Base-by-base conservation (phyloP, 1,139 yeast genomes). In the Suhomyces terraborum region DNA sequence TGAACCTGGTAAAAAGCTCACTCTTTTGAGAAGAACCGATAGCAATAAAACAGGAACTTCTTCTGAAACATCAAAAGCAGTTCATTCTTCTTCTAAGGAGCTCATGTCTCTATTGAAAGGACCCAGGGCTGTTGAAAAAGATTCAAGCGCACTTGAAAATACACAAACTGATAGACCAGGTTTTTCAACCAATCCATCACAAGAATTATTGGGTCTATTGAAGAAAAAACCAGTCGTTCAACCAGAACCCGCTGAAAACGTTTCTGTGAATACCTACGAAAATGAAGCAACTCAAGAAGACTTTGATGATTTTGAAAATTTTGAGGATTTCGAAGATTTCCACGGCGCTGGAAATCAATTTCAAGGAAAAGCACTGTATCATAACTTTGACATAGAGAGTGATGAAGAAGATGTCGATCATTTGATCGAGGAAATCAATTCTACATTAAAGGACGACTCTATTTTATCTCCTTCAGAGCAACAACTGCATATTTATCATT, bases 311-410 rank as follows among this genome's bases (percentile, higher is more conserved):
- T 55, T 53, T 24, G 62, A 60, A 35, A 50, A 55, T 30, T 66
- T 66, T 41, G 74, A 69, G 27, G 66, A 68, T 42, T 69, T 69
- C 46, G 71, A 67, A 33, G 67, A 67, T 39, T 63, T 56, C 39
- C 65, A 64, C 31, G 66, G 64, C 34, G 52, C 60, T 35, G 54
- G 62, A 36, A 57, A 58, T 17, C 39, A 48, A 38, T 38, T 49
- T 42, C 28, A 42, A 36, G 46, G 47, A 36, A 46, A 50, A 39
- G 40, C 53, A 31, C 36, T 40, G 29, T 51, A 56, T 31, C 51
- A 51, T 40, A 52, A 51, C 30, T 63, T 65, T 45, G 73, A 64
- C 35, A 59, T 64, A 26, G 75, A 67, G 14, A 62, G 69, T 47
- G 69, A 64, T 35, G 73, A 69, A 37, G 69, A 62, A 38, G 56